phyloP scores from a whole-genome alignment of 257 asterid species.

The Nicotiana attenuata region DNA sequence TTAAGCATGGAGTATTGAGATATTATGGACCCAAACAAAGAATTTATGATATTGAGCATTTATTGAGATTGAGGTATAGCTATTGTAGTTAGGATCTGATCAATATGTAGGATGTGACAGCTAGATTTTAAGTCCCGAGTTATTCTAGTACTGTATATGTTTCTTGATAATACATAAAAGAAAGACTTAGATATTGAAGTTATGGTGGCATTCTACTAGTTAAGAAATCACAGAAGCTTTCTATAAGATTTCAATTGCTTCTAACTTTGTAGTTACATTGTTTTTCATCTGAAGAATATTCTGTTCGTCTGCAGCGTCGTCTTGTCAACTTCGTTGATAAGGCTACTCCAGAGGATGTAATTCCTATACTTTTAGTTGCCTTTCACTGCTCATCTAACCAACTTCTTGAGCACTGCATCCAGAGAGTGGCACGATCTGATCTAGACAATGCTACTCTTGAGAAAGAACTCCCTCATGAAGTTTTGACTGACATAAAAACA shows the following conservation, averaged over 20 bases:
- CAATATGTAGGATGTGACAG: background rate
- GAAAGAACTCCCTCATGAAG: slow-evolving; percentile 66
- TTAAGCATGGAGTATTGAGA: too few species aligned
- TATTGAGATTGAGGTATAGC: too few species aligned
- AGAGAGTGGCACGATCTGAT: slow-evolving; percentile 55
- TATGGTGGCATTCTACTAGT: background rate
- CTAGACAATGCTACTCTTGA: slow-evolving; percentile 50
- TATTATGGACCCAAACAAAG: too few species aligned
- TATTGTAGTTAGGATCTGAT: too few species aligned
- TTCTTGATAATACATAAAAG: background rate
- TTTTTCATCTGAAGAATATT: background rate
- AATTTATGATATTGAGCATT: too few species aligned
- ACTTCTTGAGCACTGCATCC: slow-evolving; percentile 49
- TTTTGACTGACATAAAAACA: slow-evolving; percentile 33
- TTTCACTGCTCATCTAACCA: slow-evolving; percentile 41
- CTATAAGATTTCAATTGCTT: background rate
- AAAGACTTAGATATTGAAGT: background rate
- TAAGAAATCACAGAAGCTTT: background rate
- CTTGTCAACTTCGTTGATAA: slow-evolving; percentile 65
- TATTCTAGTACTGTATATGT: background rate
- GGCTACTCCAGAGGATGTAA: slow-evolving; percentile 68
- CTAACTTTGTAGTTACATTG: background rate
- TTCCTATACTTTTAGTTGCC: slow-evolving; percentile 68
- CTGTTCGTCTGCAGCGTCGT: slow-evolving; percentile 41
- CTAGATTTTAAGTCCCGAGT: background rate